Percentiles rank a stretch among this genome's conserved stretches.
Evolutionary conservation across 164 flowering plant genomes (phyloP).

Genomic region (Vitis cinerea): DNA sequence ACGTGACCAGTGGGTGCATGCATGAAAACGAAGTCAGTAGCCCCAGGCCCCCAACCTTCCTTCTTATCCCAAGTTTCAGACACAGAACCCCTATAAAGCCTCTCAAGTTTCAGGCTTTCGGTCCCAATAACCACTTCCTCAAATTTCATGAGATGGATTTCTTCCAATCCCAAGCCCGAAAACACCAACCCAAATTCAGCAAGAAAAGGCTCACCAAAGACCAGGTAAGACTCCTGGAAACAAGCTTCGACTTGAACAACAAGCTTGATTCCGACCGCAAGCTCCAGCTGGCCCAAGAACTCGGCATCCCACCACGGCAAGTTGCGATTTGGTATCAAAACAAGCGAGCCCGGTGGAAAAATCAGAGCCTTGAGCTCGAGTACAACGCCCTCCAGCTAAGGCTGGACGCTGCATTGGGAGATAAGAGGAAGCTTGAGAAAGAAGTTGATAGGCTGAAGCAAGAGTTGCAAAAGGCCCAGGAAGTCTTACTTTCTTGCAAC

Average conservation of each 20-base stretch:
- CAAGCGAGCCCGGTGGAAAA: slow-evolving; percentile 51
- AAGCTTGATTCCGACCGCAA: slow-evolving; percentile 48
- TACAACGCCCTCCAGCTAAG: slow-evolving; percentile 15
- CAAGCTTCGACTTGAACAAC: slow-evolving; percentile 31
- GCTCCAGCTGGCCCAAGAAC: slow-evolving; percentile 40
- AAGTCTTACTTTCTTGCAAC: slow-evolving; percentile 11
- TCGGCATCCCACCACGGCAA: slow-evolving; percentile 45
- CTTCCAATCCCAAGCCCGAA: slow-evolving; percentile 1
- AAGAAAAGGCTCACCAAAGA: slow-evolving; percentile 43
- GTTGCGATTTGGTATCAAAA: slow-evolving; percentile 59
- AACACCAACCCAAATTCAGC: not conserved
- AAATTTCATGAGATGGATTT: slow-evolving; percentile 5
- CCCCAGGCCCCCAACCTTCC: not conserved
- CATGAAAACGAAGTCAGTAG: not conserved
- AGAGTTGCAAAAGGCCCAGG: slow-evolving; percentile 29
- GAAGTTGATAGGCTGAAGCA: slow-evolving; percentile 31
- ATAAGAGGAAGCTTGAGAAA: slow-evolving; percentile 32
- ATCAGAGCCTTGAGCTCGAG: slow-evolving; percentile 43
- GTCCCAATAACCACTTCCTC: too few relatives aligned
- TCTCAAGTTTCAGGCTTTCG: too few relatives aligned
- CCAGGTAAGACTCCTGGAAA: slow-evolving; percentile 43
- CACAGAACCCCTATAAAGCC: too few relatives aligned
- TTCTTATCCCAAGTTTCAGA: too few relatives aligned
- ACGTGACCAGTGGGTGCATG: too few relatives aligned
- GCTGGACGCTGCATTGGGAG: slow-evolving; percentile 30